phyloP scores from a whole-genome alignment of 768 basidiomycete genomes.

The Xerocomus spinulosus region DNA sequence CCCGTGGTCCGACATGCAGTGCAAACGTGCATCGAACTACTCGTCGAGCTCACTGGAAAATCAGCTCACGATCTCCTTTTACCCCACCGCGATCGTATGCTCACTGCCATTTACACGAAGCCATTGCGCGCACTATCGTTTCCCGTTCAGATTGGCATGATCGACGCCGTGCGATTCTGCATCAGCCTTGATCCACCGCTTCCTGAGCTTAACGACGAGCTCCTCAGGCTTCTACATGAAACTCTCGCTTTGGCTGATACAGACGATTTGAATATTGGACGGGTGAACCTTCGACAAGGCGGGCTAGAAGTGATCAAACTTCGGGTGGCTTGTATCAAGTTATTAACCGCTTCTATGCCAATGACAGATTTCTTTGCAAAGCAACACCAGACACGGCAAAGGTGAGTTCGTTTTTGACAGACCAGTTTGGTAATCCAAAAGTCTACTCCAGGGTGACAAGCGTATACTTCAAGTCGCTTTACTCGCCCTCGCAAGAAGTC shows the following conservation, averaged over 20 bases:
- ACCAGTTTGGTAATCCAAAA: constrained; percentile 2
- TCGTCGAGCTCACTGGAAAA: constrained; percentile 69
- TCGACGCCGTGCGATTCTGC: constrained; percentile 93
- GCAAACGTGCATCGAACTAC: constrained; percentile 72
- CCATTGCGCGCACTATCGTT: constrained; percentile 93
- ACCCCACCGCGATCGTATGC: constrained; percentile 82
- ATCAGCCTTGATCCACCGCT: constrained; percentile 85
- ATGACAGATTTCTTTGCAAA: constrained; percentile 89
- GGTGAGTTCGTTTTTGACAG: constrained; percentile 41
- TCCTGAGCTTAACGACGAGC: constrained; percentile 88
- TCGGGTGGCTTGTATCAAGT: constrained; percentile 88
- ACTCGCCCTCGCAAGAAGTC: constrained; percentile 85
- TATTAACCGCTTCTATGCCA: constrained; percentile 92
- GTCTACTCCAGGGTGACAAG: constrained; percentile 67
- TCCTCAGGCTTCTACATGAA: constrained; percentile 87
- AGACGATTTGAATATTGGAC: constrained; percentile 79
- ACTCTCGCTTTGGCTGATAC: constrained; percentile 94
- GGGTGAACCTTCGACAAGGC: constrained; percentile 72
- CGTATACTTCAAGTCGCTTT: constrained; percentile 97
- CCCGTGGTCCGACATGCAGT: constrained; percentile 79
- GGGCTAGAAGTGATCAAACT: constrained; percentile 80
- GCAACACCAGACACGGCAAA: constrained; percentile 79
- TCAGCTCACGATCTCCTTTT: constrained; percentile 75
- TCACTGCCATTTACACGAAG: constrained; percentile 91
- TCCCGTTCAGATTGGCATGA: constrained; percentile 94